phyloP scores from a whole-genome alignment of 768 basidiomycete genomes.

The Agaricus subrufescens region DNA sequence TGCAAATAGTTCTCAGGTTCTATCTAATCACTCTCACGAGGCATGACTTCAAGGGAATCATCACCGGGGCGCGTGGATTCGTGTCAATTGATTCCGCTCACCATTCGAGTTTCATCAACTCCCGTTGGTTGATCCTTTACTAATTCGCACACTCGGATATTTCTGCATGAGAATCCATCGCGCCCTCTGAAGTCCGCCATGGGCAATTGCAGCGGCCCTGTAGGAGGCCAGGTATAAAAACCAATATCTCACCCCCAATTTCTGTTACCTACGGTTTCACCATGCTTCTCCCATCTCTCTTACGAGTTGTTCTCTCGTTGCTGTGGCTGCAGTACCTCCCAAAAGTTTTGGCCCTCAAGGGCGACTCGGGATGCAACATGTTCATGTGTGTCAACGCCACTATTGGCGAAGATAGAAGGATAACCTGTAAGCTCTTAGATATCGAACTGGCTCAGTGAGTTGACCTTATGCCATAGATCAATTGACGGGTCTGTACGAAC shows the following conservation, averaged over 20 bases:
- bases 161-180: conserved; percentile 5
- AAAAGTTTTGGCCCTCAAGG: conserved; percentile 25
- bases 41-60: conserved; percentile 8
- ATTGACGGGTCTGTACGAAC: conserved; percentile 32
- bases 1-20: background rate
- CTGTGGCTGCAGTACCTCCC: conserved; percentile 19
- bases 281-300: conserved; percentile 12
- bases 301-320: conserved; percentile 11
- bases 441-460: too few species aligned
- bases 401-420: conserved; percentile 28
- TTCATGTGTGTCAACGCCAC: conserved; percentile 46
- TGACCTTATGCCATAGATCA: conserved; percentile 9
- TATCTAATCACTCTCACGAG: conserved; percentile 5
- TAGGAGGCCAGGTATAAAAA: conserved; percentile 1
- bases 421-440: conserved; percentile 36
- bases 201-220: too few species aligned
- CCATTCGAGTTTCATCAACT: conserved; percentile 17
- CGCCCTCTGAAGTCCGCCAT: too few species aligned
- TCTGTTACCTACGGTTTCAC: background rate
- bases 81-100: conserved; percentile 11
- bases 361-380: conserved; percentile 38
- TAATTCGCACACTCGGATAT: conserved; percentile 1
- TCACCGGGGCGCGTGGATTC: background rate
- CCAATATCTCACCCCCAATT: background rate
- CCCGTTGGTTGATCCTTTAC: conserved; percentile 16